Percentiles rank a stretch among this genome's conserved stretches.
phyloP scores from a whole-genome alignment of 164 flowering plant genomes.

The Chimonanthus praecox region DNA sequence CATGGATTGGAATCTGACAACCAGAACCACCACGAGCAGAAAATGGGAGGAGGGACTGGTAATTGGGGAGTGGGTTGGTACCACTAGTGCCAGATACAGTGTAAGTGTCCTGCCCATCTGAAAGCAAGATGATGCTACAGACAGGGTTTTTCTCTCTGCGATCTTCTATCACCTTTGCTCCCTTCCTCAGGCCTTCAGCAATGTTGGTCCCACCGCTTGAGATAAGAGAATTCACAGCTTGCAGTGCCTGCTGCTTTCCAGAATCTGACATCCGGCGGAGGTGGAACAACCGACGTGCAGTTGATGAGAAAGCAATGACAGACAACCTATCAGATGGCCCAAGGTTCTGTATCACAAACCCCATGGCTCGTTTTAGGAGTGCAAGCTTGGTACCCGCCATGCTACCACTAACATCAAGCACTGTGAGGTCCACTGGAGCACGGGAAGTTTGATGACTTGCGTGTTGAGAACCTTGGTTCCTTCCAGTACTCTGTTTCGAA shows the following conservation, averaged over 20 bases:
- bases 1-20: conserved; percentile 71
- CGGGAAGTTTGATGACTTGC: conserved; percentile 44
- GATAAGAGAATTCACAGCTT: conserved; percentile 62
- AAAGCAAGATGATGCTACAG: conserved; percentile 68
- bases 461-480: conserved; percentile 14
- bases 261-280: conserved; percentile 73
- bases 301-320: conserved; percentile 89
- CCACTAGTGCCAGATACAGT: conserved; percentile 31
- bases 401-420: conserved; percentile 98
- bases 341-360: conserved; percentile 88
- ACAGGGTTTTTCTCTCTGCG: conserved; percentile 75
- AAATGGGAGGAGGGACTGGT: conserved; percentile 52
- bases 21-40: conserved; percentile 33
- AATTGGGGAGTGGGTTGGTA: conserved; percentile 25
- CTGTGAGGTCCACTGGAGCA: conserved; percentile 85
- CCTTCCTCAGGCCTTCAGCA: conserved; percentile 78
- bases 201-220: conserved; percentile 94
- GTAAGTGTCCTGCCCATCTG: conserved; percentile 95
- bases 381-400: conserved; percentile 97
- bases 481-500: conserved; percentile 14
- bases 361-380: conserved; percentile 87
- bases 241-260: conserved; percentile 74
- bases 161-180: conserved; percentile 71
- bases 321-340: conserved; percentile 84
- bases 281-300: conserved; percentile 81